Evolutionary conservation across 2,329 filamentous ascomycete genomes (phyloP).

Genomic region (Pseudopithomyces chartarum): DNA sequence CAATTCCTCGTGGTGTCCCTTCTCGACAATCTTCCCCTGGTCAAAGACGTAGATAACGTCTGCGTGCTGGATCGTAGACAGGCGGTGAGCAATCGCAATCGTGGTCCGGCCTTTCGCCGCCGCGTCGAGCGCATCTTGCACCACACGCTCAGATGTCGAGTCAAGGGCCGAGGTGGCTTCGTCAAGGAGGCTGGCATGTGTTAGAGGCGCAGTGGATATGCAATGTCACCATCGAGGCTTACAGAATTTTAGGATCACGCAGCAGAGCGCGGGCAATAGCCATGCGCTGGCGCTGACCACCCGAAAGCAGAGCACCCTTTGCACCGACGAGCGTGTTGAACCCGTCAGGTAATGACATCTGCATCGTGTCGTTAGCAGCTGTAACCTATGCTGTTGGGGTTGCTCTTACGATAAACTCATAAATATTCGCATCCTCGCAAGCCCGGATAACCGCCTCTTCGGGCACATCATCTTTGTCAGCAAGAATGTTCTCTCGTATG

Average conservation of each 20-base stretch:
- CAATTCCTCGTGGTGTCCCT: constrained; percentile 74
- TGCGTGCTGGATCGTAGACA: constrained; percentile 92
- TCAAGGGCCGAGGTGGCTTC: constrained; percentile 47
- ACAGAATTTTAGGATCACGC: constrained; percentile 83
- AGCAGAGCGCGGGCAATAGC: constrained; percentile 94
- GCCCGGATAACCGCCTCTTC: constrained; percentile 77
- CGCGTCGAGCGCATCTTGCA: constrained; percentile 79
- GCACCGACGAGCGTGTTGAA: constrained; percentile 85
- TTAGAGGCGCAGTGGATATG: constrained; percentile 10
- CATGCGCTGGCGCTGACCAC: constrained; percentile 93
- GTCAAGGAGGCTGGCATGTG: constrained; percentile 35
- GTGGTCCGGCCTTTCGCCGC: constrained; percentile 88
- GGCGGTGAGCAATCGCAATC: constrained; percentile 89
- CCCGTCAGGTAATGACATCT: constrained; percentile 61
- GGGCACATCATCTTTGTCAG: constrained; percentile 65
- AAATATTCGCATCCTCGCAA: constrained; percentile 68
- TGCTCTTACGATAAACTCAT: constrained; percentile 42
- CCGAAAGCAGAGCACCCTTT: constrained; percentile 69
- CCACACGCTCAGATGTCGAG: constrained; percentile 67
- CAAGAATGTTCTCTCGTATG: constrained; percentile 83
- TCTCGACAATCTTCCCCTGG: constrained; percentile 82
- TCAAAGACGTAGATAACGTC: constrained; percentile 98
- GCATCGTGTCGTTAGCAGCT: constrained; percentile 5
- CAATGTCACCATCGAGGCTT: constrained; percentile 77
- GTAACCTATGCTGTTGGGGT: too few relatives aligned